Percentiles rank a stretch among this genome's conserved stretches.
These are phyloP conservation scores for Parasitella parasitica DNA, from an alignment of 371 early-diverging fungal species.

Conservation along the genomic window DNA sequence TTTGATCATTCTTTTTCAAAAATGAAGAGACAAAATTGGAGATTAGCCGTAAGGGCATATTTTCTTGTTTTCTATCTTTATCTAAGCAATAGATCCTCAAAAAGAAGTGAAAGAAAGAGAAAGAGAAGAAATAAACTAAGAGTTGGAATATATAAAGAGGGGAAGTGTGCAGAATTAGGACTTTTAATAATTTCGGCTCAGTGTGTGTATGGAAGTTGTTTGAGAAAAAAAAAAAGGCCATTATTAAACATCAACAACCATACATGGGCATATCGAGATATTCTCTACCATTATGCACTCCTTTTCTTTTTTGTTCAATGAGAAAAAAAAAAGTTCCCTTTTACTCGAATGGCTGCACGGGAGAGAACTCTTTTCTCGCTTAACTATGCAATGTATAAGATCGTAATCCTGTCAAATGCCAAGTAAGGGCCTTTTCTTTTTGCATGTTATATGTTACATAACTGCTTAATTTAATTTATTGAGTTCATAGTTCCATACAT, in stretches of 20 bases:
- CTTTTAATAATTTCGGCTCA: neutral
- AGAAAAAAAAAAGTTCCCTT: neutral
- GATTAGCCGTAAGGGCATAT: slow-evolving; percentile 37
- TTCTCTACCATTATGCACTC: too few relatives aligned
- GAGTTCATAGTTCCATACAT: too few relatives aligned
- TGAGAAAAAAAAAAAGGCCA: neutral
- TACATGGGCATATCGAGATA: too few relatives aligned
- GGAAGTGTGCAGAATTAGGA: neutral
- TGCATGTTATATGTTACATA: too few relatives aligned
- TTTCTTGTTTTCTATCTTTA: neutral
- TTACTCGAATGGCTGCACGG: neutral
- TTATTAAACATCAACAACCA: too few relatives aligned
- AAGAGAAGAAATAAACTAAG: neutral
- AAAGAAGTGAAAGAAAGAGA: neutral
- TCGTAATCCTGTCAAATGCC: neutral
- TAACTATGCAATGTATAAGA: too few relatives aligned
- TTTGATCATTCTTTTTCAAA: slow-evolving; percentile 21
- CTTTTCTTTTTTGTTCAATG: neutral
- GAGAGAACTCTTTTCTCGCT: too few relatives aligned
- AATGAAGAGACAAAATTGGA: slow-evolving; percentile 31
- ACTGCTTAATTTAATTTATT: too few relatives aligned
- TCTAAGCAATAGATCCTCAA: neutral
- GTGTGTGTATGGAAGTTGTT: neutral
- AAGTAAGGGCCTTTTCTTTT: too few relatives aligned
- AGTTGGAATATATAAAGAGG: neutral